Percentiles rank a stretch among this genome's conserved stretches.
Evolutionary conservation across 2,329 filamentous ascomycete genomes (phyloP).

Genomic region (Cercospora sesami): DNA sequence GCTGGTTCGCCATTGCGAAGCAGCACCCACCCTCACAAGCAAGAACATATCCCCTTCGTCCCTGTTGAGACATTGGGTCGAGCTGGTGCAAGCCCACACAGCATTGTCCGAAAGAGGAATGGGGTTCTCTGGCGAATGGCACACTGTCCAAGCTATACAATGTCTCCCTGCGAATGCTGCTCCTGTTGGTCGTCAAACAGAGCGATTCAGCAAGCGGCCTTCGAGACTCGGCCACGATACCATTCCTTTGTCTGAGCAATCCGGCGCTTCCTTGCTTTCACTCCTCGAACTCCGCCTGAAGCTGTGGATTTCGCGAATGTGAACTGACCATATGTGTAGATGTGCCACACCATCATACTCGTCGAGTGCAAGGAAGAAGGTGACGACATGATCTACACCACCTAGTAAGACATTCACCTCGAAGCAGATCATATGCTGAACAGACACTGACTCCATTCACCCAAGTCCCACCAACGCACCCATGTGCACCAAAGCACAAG

Average conservation of each 20-base stretch:
- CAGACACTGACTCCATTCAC: background rate
- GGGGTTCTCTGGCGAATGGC: background rate
- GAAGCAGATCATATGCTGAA: background rate
- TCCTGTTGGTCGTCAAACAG: background rate
- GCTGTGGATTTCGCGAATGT: background rate
- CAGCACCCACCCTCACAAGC: background rate
- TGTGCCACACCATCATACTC: background rate
- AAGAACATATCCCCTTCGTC: background rate
- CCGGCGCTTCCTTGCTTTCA: background rate
- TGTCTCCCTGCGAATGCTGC: background rate
- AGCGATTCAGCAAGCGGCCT: background rate
- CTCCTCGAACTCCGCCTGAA: background rate
- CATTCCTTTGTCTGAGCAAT: background rate
- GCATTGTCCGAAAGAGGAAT: background rate
- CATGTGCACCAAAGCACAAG: background rate
- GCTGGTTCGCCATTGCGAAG: background rate
- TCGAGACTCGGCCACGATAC: background rate
- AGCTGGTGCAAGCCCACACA: background rate
- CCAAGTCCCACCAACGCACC: background rate
- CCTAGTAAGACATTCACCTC: background rate
- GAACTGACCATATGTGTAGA: background rate
- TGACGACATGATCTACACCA: background rate
- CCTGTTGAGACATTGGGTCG: background rate
- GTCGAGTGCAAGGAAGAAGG: background rate
- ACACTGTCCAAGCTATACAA: background rate